phyloP scores from a whole-genome alignment of 2,329 filamentous ascomycete genomes.

The Leptographium lundbergii region DNA sequence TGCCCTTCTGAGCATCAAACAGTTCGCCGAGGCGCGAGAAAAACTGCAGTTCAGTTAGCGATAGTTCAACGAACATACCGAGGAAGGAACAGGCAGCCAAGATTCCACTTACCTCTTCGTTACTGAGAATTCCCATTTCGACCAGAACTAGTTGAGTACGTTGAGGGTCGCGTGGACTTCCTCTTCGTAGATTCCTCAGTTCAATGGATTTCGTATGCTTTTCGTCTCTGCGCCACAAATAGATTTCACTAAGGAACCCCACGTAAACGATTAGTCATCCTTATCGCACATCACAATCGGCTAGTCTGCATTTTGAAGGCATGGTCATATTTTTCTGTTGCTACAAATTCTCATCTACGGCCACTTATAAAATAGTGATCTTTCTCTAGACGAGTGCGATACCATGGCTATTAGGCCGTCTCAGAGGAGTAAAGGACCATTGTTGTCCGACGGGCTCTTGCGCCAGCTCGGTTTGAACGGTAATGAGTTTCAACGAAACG shows the following conservation, averaged over 20 bases:
- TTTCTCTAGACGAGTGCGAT: neutral
- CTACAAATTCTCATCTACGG: neutral
- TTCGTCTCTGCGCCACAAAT: neutral
- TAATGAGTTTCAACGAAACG: slow-evolving; percentile 5
- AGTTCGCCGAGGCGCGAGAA: slow-evolving; percentile 56
- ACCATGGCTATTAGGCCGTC: slow-evolving; percentile 1
- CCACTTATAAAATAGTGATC: neutral
- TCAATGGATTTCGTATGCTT: neutral
- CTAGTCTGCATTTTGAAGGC: neutral
- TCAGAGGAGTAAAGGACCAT: slow-evolving; percentile 5
- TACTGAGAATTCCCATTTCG: slow-evolving; percentile 22
- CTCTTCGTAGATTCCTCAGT: neutral
- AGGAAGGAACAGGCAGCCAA: neutral
- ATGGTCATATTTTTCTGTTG: neutral
- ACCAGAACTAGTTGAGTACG: neutral
- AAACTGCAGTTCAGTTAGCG: slow-evolving; percentile 41
- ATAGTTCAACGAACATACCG: too few species aligned
- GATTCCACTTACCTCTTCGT: slow-evolving; percentile 23
- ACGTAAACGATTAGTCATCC: neutral
- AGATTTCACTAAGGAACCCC: neutral
- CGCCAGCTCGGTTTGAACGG: slow-evolving; percentile 23
- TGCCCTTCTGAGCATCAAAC: slow-evolving; percentile 52
- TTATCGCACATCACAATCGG: neutral
- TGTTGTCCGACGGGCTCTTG: slow-evolving; percentile 14
- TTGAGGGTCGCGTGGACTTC: neutral